A percentile compares a stretch with the other conserved stretches of the same genome.
These are phyloP conservation scores for Ananas comosus DNA, from an alignment of 176 grass and related monocot genomes.

Conservation along the genomic window DNA sequence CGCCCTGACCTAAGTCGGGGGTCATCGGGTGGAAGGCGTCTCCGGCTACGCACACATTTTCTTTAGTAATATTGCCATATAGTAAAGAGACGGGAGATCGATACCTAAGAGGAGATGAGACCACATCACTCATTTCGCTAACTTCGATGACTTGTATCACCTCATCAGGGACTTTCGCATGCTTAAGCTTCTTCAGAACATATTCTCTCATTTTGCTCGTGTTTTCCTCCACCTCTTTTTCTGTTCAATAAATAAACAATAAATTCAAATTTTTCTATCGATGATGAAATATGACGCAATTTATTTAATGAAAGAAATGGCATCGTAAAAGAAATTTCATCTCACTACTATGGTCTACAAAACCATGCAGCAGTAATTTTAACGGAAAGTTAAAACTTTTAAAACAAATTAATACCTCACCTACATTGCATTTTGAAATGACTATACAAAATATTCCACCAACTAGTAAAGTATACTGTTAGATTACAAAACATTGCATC, in stretches of 20 bases:
- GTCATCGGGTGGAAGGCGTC: slow-evolving; percentile 90
- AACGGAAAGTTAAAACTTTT: no score
- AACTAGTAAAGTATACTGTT: no score
- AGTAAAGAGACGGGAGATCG: slow-evolving; percentile 41
- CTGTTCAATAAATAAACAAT: slow-evolving; percentile 3
- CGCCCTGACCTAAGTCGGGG: slow-evolving; percentile 69
- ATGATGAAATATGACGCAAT: background rate
- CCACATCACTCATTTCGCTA: slow-evolving; percentile 43
- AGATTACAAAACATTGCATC: no score
- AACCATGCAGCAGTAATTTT: no score
- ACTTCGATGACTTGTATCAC: slow-evolving; percentile 24
- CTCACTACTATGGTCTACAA: no score
- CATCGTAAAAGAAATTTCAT: background rate
- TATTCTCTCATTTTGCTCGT: slow-evolving; percentile 29
- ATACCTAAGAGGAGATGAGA: slow-evolving; percentile 40
- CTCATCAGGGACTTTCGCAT: slow-evolving; percentile 20
- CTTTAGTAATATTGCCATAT: slow-evolving; percentile 29
- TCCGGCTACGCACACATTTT: slow-evolving; percentile 54
- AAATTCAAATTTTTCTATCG: background rate
- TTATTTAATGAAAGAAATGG: background rate
- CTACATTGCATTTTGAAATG: no score
- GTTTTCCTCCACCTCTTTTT: slow-evolving; percentile 30
- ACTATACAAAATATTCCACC: no score
- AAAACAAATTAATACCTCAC: no score
- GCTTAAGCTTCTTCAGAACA: slow-evolving; percentile 26